Evolutionary conservation across 106 monocot genomes (phyloP), one percentile per base, ranked within the genome.

Genomic region (Dendrobium officinale): DNA sequence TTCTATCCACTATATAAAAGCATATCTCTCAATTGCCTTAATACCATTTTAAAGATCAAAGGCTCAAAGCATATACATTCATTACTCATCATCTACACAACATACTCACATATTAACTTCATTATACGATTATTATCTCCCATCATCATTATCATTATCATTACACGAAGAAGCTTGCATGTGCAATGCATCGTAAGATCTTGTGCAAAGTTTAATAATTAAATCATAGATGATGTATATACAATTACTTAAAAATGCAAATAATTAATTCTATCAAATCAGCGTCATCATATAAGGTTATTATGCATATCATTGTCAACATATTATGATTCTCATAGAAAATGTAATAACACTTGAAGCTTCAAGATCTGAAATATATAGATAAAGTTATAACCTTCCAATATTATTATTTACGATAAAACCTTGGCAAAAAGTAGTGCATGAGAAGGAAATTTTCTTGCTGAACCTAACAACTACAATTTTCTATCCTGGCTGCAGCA

Each of bases 401-500:
- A 61, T 61, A 6, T 5, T 61, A 61, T n/a, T 24, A 61, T 61
- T 61, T 61, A 61, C 5, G 61, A 19, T 61, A 61, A 61, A 61
- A 22, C 58, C 16, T n/a, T 20, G 4, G 20, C 17, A 22, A n/a
- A 22, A 22, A 22, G n/a, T 22, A 61, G 4, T n/a, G 61, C 61
- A 6, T 61, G 61, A 61, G 8, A 61, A n/a, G 61, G n/a, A 22
- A 8, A 61, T 37, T n/a, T 43, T 74, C 19, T 74, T 19, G 1
- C 11, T 29, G 2, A 72, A 51, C 16, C 49, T 76, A 27, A 76
- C 24, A 47, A 4, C 18, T 4, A 42, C 40, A 48, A 10, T 29
- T 78, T 45, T 55, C 24, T 40, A 33, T 68, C 48, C 55, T n/a
- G 75, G 79, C 61, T 84, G 77, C 84, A 98, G 98, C 54, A 86